phyloP scores from a whole-genome alignment of 352 stramenopile species.

The Phytophthora meadii region DNA sequence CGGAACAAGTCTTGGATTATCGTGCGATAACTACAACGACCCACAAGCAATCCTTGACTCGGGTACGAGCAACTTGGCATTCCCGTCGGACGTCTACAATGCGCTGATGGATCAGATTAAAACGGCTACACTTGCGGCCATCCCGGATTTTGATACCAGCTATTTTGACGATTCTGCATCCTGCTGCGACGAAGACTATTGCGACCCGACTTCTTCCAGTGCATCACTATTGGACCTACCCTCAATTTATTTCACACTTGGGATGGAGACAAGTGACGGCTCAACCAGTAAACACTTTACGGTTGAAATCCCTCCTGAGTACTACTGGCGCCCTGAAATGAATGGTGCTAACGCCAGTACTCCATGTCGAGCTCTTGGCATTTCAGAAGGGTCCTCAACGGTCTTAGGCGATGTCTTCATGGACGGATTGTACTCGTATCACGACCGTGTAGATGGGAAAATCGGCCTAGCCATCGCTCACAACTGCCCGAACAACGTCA shows the following conservation, averaged over 20 bases:
- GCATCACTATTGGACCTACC: slow-evolving; percentile 68
- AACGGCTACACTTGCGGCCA: slow-evolving; percentile 55
- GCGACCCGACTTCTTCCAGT: slow-evolving; percentile 60
- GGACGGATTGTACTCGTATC: slow-evolving; percentile 81
- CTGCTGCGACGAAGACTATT: slow-evolving; percentile 77
- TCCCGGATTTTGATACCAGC: slow-evolving; percentile 67
- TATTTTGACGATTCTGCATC: slow-evolving; percentile 79
- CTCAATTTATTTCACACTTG: slow-evolving; percentile 82
- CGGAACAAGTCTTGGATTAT: slow-evolving; percentile 60
- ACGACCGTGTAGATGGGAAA: slow-evolving; percentile 69
- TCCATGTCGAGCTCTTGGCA: slow-evolving; percentile 77
- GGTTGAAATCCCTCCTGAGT: slow-evolving; percentile 82
- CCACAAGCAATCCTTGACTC: slow-evolving; percentile 85
- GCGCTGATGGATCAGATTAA: slow-evolving; percentile 75
- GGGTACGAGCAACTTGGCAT: slow-evolving; percentile 83
- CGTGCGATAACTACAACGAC: slow-evolving; percentile 76
- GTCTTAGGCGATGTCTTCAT: slow-evolving; percentile 88
- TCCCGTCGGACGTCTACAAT: slow-evolving; percentile 80
- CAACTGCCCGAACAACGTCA: slow-evolving; percentile 82
- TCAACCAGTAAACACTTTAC: slow-evolving; percentile 76
- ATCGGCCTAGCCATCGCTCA: slow-evolving; percentile 74
- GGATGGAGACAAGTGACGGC: slow-evolving; percentile 53
- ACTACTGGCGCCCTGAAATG: slow-evolving; percentile 86
- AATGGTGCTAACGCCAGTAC: slow-evolving; percentile 62
- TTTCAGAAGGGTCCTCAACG: slow-evolving; percentile 71